Base-by-base conservation (phyloP, 768 basidiomycete species). In the Filobasidium wieringae region DNA sequence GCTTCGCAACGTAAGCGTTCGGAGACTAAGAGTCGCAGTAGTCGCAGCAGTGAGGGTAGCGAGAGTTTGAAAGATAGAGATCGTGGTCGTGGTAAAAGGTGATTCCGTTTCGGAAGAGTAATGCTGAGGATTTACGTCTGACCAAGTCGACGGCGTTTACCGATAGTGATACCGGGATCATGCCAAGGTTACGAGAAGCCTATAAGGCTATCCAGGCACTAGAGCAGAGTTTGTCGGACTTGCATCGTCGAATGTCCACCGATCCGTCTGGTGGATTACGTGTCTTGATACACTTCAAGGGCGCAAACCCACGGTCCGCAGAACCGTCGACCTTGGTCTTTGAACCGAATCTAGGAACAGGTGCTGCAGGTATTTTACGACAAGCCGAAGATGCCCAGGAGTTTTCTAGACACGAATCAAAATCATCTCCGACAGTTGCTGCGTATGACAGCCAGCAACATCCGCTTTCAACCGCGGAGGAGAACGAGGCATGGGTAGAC, bases 171-270 rank as follows among this genome's bases (percentile, higher is more conserved):
- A 82, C 76, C 64, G 74, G 68, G 63, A 77, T 67, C 67, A 76
- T 70, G 62, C 74, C 60, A 62, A 75, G 22, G 74, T 79, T 73
- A 45, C 65, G 74, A 37, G 56, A 83, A 34, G 62, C 70, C 9
- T 96, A 96, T 74, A 82, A 90, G 24, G 80, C 77, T 22, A 91
- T 96, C 65, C 83, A 85, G 7, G 78, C 79, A 4, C 77, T 95
- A 9, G 93, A 97, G 74, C 78, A 79, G 8, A 85, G 83, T 69
- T 78, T 92, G 30, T 70, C 88, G 64, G 82, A 82, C 53, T 84
- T 89, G 66, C 85, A 83, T 63, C 88, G 88, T 80, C 78, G 79
- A 52, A 82, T 81, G 57, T 77, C 84, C 58, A 80, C 87, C 33
- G 75, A 73, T 65, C 67, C 74, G 34, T 33, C 39, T 22, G 55